Base-by-base conservation (phyloP, 2,329 filamentous ascomycete genomes). In the Claviceps spartinae region DNA sequence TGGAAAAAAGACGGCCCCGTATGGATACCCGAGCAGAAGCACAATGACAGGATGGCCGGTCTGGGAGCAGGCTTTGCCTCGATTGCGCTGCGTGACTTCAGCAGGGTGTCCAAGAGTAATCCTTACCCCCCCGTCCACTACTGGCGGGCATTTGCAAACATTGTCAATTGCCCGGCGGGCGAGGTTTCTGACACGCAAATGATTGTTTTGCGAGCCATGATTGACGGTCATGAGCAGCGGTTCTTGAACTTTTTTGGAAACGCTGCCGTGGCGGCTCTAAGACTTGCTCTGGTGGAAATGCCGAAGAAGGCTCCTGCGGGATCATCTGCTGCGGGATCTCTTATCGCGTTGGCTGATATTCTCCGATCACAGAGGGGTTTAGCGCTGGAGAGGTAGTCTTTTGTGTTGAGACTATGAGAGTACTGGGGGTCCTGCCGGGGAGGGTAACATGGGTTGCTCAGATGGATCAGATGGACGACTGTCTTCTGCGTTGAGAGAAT, bases 51-150 rank as follows among this genome's bases (percentile, higher is more conserved):
- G 54, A 91, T 95, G 84, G 83, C 81, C 4, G 91, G 89, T 0
- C 73, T 96, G 0, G 88, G 82, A 1, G 84, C 86, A 3, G 91
- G 91, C 0, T 98, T 85, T 62, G 87, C 89, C 0, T 81, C 90
- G 1, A 75, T 97, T 40, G 81, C 88, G 1, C 73, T 96, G 8
- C 82, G 91, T 47, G 88, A 94, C 64, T 95, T 94, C 62, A 79
- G 79, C 56, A 83, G 79, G 57, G 79, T 82, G 1, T 72, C 74
- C 41, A 82, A 82, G 57, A 73, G 71, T 46, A 90, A 90, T 59
- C 89, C 84, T 0, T 93, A 80, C 67, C 89, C 84, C 4, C 86
- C 86, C 48, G 76, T 75, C 0, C 76, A 90, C 52, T 97, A 93
- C 72, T 98, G 93, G 93, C 76, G 74, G 40, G 77, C 85, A 0